A percentile compares a stretch with the other conserved stretches of the same genome.
These are phyloP conservation scores for Fennellomyces sp. DNA, from an alignment of 371 early-diverging fungal species.

Conservation along the genomic window DNA sequence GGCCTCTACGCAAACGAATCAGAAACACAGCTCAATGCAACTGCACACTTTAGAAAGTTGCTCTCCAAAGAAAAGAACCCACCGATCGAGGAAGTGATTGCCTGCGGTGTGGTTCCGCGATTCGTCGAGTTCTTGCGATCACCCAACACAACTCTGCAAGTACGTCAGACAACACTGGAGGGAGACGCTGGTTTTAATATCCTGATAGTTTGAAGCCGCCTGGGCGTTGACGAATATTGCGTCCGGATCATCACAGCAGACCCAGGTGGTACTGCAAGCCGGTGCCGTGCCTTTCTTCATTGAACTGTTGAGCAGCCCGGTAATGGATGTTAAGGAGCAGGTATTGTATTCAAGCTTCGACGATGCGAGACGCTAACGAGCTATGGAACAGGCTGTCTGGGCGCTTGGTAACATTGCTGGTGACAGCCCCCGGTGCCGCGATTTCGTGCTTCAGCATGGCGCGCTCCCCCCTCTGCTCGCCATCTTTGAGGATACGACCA, in stretches of 20 bases:
- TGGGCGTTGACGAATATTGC: constrained; percentile 99
- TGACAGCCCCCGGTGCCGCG: constrained; percentile 95
- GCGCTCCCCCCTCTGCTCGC: constrained; percentile 83
- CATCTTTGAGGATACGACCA: constrained; percentile 86
- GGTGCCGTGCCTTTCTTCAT: constrained; percentile 96
- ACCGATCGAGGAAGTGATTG: constrained; percentile 98
- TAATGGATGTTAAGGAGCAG: constrained; percentile 97
- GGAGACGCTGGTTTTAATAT: neutral
- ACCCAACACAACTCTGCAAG: constrained; percentile 86
- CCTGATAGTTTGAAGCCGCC: constrained; percentile 63
- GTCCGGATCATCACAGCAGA: constrained; percentile 97
- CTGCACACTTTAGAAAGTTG: constrained; percentile 93
- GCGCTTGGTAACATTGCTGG: constrained; percentile 99
- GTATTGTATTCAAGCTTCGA: constrained; percentile 48
- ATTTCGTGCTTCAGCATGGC: constrained; percentile 88
- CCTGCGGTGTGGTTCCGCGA: constrained; percentile 91
- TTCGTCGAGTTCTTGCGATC: constrained; percentile 94
- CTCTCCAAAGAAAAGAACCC: constrained; percentile 98
- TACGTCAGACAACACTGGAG: constrained; percentile 28
- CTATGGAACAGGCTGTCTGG: constrained; percentile 99
- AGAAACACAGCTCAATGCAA: constrained; percentile 85
- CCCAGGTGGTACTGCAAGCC: constrained; percentile 91
- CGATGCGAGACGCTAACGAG: no score
- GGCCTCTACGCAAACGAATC: constrained; percentile 42
- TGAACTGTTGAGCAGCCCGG: constrained; percentile 84